A percentile compares a stretch with the other conserved stretches of the same genome.
Conservation (phyloP, 345 rosid species). For the Reutealis trisperma region DNA sequence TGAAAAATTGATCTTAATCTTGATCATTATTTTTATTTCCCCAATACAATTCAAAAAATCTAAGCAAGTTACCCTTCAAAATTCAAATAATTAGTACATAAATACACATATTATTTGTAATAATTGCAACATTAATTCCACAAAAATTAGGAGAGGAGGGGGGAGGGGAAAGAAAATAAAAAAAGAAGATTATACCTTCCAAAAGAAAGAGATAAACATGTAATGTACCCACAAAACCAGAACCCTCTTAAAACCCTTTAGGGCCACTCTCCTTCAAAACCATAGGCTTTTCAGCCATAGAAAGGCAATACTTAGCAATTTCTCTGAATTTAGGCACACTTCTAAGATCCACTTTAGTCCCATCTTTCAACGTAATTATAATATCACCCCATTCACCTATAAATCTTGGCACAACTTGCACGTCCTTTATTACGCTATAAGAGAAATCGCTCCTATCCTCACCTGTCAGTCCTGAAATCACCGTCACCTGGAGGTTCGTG, state of each 20-base stretch:
- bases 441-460: conserved; percentile 90
- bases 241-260: conserved; percentile 44
- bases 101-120: too few species aligned
- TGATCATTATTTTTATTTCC: too few species aligned
- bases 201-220: not conserved
- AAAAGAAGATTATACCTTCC: not conserved
- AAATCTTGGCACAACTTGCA: conserved; percentile 88
- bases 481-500: conserved; percentile 89
- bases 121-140: conserved; percentile 2
- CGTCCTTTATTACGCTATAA: conserved; percentile 82
- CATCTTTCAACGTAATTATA: conserved; percentile 72
- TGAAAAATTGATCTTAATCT: too few species aligned
- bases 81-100: too few species aligned
- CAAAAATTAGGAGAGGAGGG: too few species aligned
- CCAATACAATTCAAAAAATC: not conserved
- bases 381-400: conserved; percentile 96
- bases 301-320: conserved; percentile 73
- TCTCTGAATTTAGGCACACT: conserved; percentile 92
- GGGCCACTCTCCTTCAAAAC: conserved; percentile 51
- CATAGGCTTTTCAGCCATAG: conserved; percentile 67
- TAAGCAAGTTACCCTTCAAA: not conserved
- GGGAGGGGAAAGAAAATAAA: not conserved
- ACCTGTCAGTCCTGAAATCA: conserved; percentile 81
- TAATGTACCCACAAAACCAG: too few species aligned
- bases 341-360: conserved; percentile 79